Evolutionary conservation across 495 filamentous ascomycete genomes (phyloP).

Genomic region (Aspergillus conjunctus): DNA sequence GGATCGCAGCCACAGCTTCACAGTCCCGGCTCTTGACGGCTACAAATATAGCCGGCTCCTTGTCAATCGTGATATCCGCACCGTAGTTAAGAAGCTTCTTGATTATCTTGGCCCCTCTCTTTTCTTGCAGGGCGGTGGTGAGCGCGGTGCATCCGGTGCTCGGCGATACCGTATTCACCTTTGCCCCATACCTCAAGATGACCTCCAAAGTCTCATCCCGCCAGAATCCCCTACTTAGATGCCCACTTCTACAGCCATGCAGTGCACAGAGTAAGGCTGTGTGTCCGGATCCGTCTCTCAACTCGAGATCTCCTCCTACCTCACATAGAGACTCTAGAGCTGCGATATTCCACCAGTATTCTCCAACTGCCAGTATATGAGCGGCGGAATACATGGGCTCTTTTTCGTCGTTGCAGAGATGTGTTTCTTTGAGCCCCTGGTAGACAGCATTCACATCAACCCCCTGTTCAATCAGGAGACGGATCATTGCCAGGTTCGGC

Average conservation of each 20-base stretch:
- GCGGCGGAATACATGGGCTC: neutral
- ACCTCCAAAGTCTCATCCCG: slow-evolving; percentile 2
- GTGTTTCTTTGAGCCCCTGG: neutral
- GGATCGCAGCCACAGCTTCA: slow-evolving; percentile 12
- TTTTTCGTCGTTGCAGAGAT: neutral
- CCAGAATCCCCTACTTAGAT: neutral
- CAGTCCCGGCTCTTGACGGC: slow-evolving; percentile 7
- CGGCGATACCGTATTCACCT: slow-evolving; percentile 1
- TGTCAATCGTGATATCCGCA: neutral
- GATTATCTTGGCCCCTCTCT: neutral
- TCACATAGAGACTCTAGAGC: slow-evolving; percentile 5
- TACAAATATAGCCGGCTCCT: neutral
- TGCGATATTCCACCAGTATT: slow-evolving; percentile 11
- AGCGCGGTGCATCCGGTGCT: neutral
- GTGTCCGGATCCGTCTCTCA: neutral
- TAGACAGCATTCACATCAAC: slow-evolving; percentile 3
- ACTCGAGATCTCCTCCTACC: slow-evolving; percentile 5
- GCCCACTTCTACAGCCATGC: neutral
- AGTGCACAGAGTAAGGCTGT: slow-evolving; percentile 1
- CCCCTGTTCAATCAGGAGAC: neutral
- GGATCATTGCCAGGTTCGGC: neutral
- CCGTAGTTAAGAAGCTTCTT: slow-evolving; percentile 4
- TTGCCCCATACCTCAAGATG: slow-evolving; percentile 3
- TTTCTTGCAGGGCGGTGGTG: neutral
- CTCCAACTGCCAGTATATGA: slow-evolving; percentile 9